Percentiles rank a stretch among this genome's conserved stretches.
Evolutionary conservation across 2,329 filamentous ascomycete genomes (phyloP).

Genomic region (Diplodia mutila): DNA sequence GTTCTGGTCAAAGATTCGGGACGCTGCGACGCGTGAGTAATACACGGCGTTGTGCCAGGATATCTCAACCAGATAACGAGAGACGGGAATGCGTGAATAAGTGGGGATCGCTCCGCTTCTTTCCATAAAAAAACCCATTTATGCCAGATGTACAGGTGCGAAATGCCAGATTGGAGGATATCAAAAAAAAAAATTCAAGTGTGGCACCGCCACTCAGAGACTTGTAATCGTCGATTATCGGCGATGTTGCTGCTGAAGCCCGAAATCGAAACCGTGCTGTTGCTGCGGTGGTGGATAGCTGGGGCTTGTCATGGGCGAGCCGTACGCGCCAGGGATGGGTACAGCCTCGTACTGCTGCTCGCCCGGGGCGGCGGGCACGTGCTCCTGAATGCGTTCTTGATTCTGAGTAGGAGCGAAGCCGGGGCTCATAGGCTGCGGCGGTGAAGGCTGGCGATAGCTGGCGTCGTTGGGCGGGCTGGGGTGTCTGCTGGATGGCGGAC

Average conservation of each 20-base stretch:
- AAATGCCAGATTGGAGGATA: constrained; percentile 13
- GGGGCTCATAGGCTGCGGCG: constrained; percentile 34
- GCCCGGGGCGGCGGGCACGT: constrained; percentile 72
- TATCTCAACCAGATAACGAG: constrained; percentile 17
- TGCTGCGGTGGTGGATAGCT: constrained; percentile 39
- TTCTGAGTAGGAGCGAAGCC: constrained; percentile 1
- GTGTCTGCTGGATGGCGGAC: constrained; percentile 6
- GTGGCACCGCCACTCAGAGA: not conserved
- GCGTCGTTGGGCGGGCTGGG: not conserved
- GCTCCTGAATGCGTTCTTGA: constrained; percentile 59
- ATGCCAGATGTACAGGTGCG: constrained; percentile 5
- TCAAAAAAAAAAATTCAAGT: not conserved
- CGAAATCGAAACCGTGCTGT: constrained; percentile 44
- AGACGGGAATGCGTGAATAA: constrained; percentile 8
- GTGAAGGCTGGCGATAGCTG: constrained; percentile 31
- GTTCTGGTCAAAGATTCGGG: too few species aligned
- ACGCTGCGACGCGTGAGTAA: not conserved
- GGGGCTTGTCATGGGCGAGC: constrained; percentile 51
- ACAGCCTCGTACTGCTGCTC: constrained; percentile 85
- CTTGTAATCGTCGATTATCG: not conserved
- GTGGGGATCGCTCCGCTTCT: constrained; percentile 18
- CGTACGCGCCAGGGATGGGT: constrained; percentile 85
- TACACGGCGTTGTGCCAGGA: constrained; percentile 4
- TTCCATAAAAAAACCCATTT: constrained; percentile 2
- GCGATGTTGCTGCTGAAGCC: constrained; percentile 26